Conservation (phyloP, 192 early-diverging fungal species). For the Funneliformis mosseae region DNA sequence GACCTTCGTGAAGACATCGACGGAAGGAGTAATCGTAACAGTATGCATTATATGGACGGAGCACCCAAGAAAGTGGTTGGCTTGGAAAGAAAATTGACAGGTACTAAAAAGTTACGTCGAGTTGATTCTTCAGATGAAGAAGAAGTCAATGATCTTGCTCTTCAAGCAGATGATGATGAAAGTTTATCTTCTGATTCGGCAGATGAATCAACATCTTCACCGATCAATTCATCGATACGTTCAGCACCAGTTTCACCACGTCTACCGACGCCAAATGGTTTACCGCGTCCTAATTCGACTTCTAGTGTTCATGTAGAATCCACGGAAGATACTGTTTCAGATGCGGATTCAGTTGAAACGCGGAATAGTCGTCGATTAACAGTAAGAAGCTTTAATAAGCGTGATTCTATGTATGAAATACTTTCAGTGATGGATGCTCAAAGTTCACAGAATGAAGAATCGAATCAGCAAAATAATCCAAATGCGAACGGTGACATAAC, state of each 20-base stretch:
- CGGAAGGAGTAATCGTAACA: slow-evolving; percentile 50
- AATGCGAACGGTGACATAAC: not conserved
- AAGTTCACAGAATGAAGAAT: not conserved
- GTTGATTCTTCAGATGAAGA: slow-evolving; percentile 43
- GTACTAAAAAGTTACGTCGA: not conserved
- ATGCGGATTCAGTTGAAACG: not conserved
- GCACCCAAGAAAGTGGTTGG: slow-evolving; percentile 46
- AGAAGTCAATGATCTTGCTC: slow-evolving; percentile 46
- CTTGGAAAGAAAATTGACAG: slow-evolving; percentile 43
- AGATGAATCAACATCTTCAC: slow-evolving; percentile 7
- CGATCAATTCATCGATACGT: not conserved
- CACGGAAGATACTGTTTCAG: not conserved
- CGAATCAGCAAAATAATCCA: not conserved
- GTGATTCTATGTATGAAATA: slow-evolving; percentile 26
- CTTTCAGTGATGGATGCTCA: not conserved
- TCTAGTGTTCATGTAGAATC: not conserved
- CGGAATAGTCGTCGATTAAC: slow-evolving; percentile 16
- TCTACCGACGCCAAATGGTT: not conserved
- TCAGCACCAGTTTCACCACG: not conserved
- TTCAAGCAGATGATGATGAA: slow-evolving; percentile 32
- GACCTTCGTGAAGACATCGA: slow-evolving; percentile 33
- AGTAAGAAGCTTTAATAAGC: slow-evolving; percentile 11
- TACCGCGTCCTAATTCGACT: not conserved
- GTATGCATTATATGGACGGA: slow-evolving; percentile 49
- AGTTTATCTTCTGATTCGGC: not conserved